These are phyloP conservation scores for Tuber indicum DNA, from an alignment of 495 filamentous ascomycete species.

Conservation along the genomic window DNA sequence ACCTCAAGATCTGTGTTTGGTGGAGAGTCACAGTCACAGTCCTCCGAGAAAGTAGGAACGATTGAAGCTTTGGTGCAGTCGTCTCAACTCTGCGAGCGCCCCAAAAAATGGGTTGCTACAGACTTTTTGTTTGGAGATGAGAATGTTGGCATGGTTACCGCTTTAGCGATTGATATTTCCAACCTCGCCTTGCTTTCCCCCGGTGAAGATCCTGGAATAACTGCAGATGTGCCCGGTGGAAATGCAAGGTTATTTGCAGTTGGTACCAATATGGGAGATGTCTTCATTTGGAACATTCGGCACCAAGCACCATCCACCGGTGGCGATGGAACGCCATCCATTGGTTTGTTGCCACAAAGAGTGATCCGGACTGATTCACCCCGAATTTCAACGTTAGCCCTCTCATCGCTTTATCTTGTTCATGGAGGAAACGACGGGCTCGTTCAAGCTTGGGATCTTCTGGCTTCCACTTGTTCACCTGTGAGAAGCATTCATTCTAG, in stretches of 20 bases:
- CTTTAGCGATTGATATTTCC: conserved; percentile 70
- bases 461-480: conserved; percentile 71
- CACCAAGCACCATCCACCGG: conserved; percentile 50
- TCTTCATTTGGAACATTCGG: conserved; percentile 82
- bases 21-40: conserved; percentile 5
- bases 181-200: conserved; percentile 60
- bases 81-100: background rate
- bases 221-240: conserved; percentile 68
- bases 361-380: conserved; percentile 90
- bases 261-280: conserved; percentile 69
- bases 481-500: conserved; percentile 85
- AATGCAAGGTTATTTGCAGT: conserved; percentile 72
- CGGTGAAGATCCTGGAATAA: conserved; percentile 65
- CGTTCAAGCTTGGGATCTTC: conserved; percentile 92
- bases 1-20: conserved; percentile 43
- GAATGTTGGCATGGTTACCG: conserved; percentile 56
- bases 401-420: conserved; percentile 80
- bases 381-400: conserved; percentile 72
- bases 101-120: conserved; percentile 59
- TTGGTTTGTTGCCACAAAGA: conserved; percentile 56
- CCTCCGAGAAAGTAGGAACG: background rate
- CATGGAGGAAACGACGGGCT: conserved; percentile 93
- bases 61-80: background rate
- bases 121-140: conserved; percentile 52
- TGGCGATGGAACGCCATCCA: conserved; percentile 51